Evolutionary conservation across 176 grass and related monocot species (phyloP).

Genomic region (Panicum miliaceum): DNA sequence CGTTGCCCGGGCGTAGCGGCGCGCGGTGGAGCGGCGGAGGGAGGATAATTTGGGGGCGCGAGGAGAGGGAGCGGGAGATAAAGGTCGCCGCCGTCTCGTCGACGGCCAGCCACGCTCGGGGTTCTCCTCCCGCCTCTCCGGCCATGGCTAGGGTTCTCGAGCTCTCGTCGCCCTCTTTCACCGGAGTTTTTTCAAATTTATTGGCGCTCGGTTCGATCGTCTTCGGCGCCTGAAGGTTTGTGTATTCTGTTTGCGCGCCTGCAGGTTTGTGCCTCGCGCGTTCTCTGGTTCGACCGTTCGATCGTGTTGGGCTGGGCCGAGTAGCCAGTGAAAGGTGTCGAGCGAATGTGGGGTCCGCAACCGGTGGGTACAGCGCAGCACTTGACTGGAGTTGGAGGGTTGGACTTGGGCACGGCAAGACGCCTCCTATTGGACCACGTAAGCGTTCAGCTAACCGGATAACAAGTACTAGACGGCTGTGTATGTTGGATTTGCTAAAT

Average conservation of each 20-base stretch:
- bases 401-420: too few species aligned
- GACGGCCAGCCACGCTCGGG: slow-evolving; percentile 62
- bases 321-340: too few species aligned
- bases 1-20: slow-evolving; percentile 80
- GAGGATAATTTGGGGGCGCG: slow-evolving; percentile 67
- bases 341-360: too few species aligned
- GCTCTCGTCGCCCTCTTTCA: background rate
- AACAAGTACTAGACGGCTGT: too few species aligned
- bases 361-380: too few species aligned
- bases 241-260: slow-evolving; percentile 20
- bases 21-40: slow-evolving; percentile 83
- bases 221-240: background rate
- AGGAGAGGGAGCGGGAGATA: slow-evolving; percentile 61
- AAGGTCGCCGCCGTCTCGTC: slow-evolving; percentile 73
- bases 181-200: slow-evolving; percentile 20
- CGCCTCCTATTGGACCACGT: too few species aligned
- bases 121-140: slow-evolving; percentile 28
- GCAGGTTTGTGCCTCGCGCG: too few species aligned
- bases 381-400: too few species aligned
- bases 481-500: too few species aligned
- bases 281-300: background rate
- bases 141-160: slow-evolving; percentile 60
- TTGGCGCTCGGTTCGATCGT: slow-evolving; percentile 13
- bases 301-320: background rate
- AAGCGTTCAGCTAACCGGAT: too few species aligned